Base-by-base conservation (phyloP, 441 rosid species). In the Adansonia madagascariensis region DNA sequence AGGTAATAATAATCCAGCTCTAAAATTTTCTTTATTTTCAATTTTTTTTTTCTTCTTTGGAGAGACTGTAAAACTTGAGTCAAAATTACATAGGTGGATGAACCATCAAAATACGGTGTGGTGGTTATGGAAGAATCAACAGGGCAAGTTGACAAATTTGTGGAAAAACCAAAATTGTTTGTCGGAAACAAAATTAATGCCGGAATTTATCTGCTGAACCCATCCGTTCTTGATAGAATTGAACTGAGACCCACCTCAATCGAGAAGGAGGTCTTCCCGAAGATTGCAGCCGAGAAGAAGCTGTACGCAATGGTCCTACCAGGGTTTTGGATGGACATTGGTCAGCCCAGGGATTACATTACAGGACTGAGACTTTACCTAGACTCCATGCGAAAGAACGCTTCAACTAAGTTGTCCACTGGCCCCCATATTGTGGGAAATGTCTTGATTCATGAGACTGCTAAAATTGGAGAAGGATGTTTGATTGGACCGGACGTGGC, bases 291-390 rank as follows among this genome's bases (percentile, higher is more conserved):
- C 3, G 92, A 87, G 11, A 80, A 86, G 60, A 85, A 87, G 76
- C 97, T 95, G 64, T 92, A 76, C 7, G 98, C 97, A 1, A 94
- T 94, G 97, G 99, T 92, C 62, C 89, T 95, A 39, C 95, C 97
- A 0, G 99, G 99, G 22, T 95, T 95, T 67, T 95, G 98, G 99
- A 96, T 96, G 99, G 99, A 94, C 87, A 90, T 96, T 73, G 99
- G 99, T 66, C 98, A 96, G 84, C 98, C 98, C 12, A 89, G 86
- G 78, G 99, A 95, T 74, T 95, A 95, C 90, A 94, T 96, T 47
- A 85, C 94, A 0, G 99, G 98, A 15, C 83, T 94, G 62, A 88
- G 93, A 77, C 97, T 94, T 77, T 95, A 95, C 77, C 89, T 95
- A 8, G 98, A 95, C 74, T 95, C 99, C 6, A 79, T 89, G 8